phyloP scores from a whole-genome alignment of 192 early-diverging fungal species.

The Chytriomyces sp. region DNA sequence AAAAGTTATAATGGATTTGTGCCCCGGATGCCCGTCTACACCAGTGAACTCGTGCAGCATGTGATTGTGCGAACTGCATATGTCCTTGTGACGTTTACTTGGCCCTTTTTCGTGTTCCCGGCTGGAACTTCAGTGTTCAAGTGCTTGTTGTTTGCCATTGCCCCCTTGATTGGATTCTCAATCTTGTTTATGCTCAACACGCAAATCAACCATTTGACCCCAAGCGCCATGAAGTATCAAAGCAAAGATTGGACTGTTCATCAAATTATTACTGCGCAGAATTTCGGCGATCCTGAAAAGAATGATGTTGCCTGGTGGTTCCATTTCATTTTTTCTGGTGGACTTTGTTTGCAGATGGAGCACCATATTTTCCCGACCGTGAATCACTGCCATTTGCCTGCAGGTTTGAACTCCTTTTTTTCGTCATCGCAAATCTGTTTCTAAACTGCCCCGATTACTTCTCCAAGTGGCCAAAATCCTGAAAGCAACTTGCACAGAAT shows the following conservation, averaged over 20 bases:
- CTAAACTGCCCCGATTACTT: too few species aligned
- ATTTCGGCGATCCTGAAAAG: conserved; percentile 18
- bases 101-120: conserved; percentile 18
- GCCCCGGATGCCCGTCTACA: conserved; percentile 3
- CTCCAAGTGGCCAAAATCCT: conserved; percentile 3
- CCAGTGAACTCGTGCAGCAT: background rate
- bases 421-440: too few species aligned
- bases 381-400: conserved; percentile 20
- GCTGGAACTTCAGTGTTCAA: background rate
- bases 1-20: conserved; percentile 12
- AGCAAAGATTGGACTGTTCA: conserved; percentile 20
- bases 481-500: background rate
- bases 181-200: conserved; percentile 34
- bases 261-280: conserved; percentile 32
- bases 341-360: conserved; percentile 85
- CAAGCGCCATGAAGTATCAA: background rate
- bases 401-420: background rate
- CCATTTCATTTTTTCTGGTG: conserved; percentile 64
- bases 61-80: background rate
- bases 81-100: background rate
- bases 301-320: conserved; percentile 13
- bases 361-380: conserved; percentile 82
- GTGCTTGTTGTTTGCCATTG: conserved; percentile 7
- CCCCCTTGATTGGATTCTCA: conserved; percentile 10
- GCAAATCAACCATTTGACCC: conserved; percentile 31